phyloP scores from a whole-genome alignment of 2,329 filamentous ascomycete species.

The Sclerotinia spermophila region DNA sequence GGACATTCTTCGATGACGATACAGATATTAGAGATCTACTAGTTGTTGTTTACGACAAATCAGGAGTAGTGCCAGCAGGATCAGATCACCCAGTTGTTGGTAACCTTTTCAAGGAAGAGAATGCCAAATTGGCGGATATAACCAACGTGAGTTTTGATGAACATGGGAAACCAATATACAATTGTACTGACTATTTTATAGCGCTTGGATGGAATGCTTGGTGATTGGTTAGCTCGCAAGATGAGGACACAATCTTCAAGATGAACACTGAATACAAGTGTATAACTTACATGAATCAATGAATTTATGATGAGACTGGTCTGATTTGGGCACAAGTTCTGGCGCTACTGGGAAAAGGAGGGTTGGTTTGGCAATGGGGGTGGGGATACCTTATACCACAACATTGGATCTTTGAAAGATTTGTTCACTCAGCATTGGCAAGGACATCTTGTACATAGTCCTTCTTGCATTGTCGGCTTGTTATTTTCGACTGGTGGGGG shows the following conservation, averaged over 20 bases:
- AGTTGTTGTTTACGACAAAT: slow-evolving; percentile 88
- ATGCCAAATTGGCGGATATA: slow-evolving; percentile 80
- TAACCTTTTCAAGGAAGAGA: slow-evolving; percentile 80
- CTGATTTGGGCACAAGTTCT: slow-evolving; percentile 21
- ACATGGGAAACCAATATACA: background rate
- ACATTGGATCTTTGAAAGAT: slow-evolving; percentile 23
- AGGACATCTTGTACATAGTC: slow-evolving; percentile 16
- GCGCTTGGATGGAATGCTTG: slow-evolving; percentile 83
- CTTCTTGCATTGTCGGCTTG: slow-evolving; percentile 14
- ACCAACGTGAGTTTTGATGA: slow-evolving; percentile 57
- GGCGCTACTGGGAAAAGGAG: slow-evolving; percentile 22
- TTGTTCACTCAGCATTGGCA: slow-evolving; percentile 17
- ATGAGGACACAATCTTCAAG: slow-evolving; percentile 45
- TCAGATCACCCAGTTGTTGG: slow-evolving; percentile 82
- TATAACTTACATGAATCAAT: slow-evolving; percentile 34
- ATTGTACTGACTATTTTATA: slow-evolving; percentile 37
- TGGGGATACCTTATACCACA: slow-evolving; percentile 21
- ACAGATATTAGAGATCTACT: slow-evolving; percentile 86
- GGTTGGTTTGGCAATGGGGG: slow-evolving; percentile 13
- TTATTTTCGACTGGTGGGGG: slow-evolving; percentile 10
- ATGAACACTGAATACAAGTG: slow-evolving; percentile 20
- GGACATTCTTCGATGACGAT: slow-evolving; percentile 86
- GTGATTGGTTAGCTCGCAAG: slow-evolving; percentile 73
- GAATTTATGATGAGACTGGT: slow-evolving; percentile 31
- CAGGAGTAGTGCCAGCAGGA: slow-evolving; percentile 71